Evolutionary conservation across 257 asterid species (phyloP).

Genomic region (Plantago elongata): DNA sequence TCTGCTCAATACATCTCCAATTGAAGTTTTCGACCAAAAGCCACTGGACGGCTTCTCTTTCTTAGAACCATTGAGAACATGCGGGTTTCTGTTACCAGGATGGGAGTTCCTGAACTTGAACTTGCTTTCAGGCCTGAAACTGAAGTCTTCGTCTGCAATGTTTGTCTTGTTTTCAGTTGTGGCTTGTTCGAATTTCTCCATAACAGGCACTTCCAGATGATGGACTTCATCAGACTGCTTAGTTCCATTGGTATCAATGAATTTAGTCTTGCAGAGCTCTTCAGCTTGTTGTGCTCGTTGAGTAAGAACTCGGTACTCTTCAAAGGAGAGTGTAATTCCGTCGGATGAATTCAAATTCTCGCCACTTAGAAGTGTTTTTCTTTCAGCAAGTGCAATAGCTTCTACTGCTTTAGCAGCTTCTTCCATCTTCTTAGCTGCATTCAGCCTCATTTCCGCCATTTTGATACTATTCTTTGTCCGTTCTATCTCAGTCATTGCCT

Average conservation of each 20-base stretch:
- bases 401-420: conserved; percentile 89
- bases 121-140: conserved; percentile 16
- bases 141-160: conserved; percentile 29
- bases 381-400: conserved; percentile 59
- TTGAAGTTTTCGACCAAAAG: conserved; percentile 50
- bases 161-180: conserved; percentile 21
- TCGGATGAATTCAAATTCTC: conserved; percentile 25
- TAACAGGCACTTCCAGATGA: conserved; percentile 37
- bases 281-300: conserved; percentile 55
- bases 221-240: conserved; percentile 17
- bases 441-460: conserved; percentile 88
- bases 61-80: conserved; percentile 15
- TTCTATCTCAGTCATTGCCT: conserved; percentile 83
- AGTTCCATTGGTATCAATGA: conserved; percentile 35
- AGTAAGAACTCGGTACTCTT: conserved; percentile 57
- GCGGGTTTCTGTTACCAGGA: conserved; percentile 26
- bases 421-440: conserved; percentile 91
- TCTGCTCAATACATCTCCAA: conserved; percentile 52
- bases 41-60: conserved; percentile 30
- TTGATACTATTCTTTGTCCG: conserved; percentile 65
- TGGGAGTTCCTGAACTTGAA: conserved; percentile 54
- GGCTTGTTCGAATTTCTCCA: conserved; percentile 45
- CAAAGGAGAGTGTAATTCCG: conserved; percentile 62
- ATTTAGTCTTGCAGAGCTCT: conserved; percentile 57
- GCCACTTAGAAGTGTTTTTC: conserved; percentile 20